Percentiles rank a stretch among this genome's conserved stretches.
Conservation (phyloP, 345 rosid genomes). For the Acer saccharum region DNA sequence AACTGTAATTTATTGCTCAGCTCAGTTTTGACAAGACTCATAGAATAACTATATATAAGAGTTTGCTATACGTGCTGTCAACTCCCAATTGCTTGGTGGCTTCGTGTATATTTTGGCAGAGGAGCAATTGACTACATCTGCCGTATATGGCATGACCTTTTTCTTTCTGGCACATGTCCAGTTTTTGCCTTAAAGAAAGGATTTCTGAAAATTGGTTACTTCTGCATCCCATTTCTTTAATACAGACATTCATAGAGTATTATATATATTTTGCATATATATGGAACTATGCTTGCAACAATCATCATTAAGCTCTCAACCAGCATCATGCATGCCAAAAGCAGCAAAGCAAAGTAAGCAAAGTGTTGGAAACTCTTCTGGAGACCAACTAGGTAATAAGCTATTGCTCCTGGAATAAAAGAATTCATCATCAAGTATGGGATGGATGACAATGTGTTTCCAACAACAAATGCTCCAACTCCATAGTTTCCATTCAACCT, state of each 20-base stretch:
- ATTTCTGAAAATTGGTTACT: neutral
- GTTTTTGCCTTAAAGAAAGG: neutral
- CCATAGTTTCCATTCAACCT: slow-evolving; percentile 60
- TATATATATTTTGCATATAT: neutral
- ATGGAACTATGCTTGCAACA: slow-evolving; percentile 53
- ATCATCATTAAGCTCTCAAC: no score
- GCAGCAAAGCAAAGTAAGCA: slow-evolving; percentile 32
- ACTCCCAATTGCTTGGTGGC: neutral
- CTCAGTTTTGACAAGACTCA: neutral
- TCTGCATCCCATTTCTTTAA: neutral
- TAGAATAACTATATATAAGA: neutral
- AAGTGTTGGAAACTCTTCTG: slow-evolving; percentile 42
- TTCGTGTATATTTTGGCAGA: neutral
- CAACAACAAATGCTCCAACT: slow-evolving; percentile 46
- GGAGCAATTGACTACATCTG: neutral
- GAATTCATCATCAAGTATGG: slow-evolving; percentile 43
- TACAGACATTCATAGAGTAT: neutral
- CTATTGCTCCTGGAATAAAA: slow-evolving; percentile 47
- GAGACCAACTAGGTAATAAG: slow-evolving; percentile 49
- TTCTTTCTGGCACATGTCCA: neutral
- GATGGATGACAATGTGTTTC: slow-evolving; percentile 50
- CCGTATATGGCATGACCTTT: neutral
- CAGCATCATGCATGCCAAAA: slow-evolving; percentile 44
- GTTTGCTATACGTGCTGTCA: neutral
- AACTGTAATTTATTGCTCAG: neutral